phyloP scores from a whole-genome alignment of 257 asterid species.

The Datura wrightii region DNA sequence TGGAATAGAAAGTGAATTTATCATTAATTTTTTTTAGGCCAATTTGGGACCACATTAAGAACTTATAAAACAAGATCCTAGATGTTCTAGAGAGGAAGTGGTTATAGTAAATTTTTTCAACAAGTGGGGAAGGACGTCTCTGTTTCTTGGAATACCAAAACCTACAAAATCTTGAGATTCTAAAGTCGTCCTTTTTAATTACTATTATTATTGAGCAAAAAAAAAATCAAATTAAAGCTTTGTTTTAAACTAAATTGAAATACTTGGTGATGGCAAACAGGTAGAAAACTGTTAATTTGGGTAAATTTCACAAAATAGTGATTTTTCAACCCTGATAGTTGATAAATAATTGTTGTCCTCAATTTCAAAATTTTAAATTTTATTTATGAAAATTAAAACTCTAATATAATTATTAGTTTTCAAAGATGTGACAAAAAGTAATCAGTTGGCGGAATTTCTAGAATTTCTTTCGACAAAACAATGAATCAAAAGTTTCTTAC shows the following conservation, averaged over 20 bases:
- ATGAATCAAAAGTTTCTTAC: background rate
- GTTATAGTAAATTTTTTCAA: background rate
- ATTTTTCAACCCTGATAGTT: background rate
- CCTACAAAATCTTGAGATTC: background rate
- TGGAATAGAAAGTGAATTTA: background rate
- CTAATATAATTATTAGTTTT: too few species aligned
- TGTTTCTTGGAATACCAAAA: constrained; percentile 24
- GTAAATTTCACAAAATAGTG: background rate
- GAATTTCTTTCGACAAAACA: background rate
- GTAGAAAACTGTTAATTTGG: background rate
- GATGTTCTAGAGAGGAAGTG: constrained; percentile 36
- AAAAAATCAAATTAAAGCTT: background rate
- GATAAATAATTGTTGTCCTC: too few species aligned
- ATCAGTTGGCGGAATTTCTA: background rate
- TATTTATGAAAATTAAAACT: too few species aligned
- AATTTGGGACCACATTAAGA: constrained; percentile 38
- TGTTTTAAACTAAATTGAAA: background rate
- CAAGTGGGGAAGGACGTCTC: constrained; percentile 10
- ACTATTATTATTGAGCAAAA: background rate
- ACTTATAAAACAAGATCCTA: constrained; percentile 26
- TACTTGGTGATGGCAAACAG: background rate
- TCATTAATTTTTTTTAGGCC: background rate
- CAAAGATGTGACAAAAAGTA: background rate
- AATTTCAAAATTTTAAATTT: too few species aligned
- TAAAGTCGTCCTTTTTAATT: background rate